Conservation (phyloP, 331 rosid species). For the Prunus yedoensis region DNA sequence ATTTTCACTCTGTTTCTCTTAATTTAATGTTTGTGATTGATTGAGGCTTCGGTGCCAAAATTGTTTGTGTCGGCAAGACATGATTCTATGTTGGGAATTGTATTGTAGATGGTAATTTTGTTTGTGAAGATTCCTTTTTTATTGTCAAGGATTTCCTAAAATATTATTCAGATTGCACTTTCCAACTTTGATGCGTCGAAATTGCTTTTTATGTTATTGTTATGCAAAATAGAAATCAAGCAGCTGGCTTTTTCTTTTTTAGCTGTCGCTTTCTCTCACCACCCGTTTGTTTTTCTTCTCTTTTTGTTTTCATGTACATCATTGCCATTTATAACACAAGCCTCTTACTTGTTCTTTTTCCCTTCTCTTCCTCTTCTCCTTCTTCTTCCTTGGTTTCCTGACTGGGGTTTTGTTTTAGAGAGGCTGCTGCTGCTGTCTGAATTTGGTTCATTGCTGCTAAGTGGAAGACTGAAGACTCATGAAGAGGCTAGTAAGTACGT, state of each 20-base stretch:
- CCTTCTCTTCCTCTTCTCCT: neutral
- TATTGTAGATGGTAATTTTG: neutral
- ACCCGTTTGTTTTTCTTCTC: constrained; percentile 21
- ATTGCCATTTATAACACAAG: constrained; percentile 35
- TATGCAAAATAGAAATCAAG: constrained; percentile 4
- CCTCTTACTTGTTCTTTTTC: constrained; percentile 12
- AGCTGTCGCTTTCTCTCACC: constrained; percentile 37
- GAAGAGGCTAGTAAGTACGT: constrained; percentile 77
- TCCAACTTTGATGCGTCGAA: constrained; percentile 30
- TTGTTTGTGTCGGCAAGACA: constrained; percentile 26
- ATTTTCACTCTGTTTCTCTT: neutral
- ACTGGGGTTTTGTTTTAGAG: constrained; percentile 17
- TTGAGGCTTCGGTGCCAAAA: neutral
- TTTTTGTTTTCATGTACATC: constrained; percentile 30
- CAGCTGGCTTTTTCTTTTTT: constrained; percentile 41
- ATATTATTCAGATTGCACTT: constrained; percentile 7
- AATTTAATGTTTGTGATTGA: neutral
- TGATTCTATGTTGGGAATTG: neutral
- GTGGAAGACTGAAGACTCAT: constrained; percentile 29
- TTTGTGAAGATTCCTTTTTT: neutral
- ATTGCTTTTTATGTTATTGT: constrained; percentile 13
- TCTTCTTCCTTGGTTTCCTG: constrained; percentile 3
- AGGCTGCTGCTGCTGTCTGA: constrained; percentile 1
- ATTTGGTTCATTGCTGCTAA: neutral
- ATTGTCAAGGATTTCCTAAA: neutral